A percentile compares a stretch with the other conserved stretches of the same genome.
Evolutionary conservation across 148 eudicot genomes (phyloP).

Genomic region (Camellia japonica): DNA sequence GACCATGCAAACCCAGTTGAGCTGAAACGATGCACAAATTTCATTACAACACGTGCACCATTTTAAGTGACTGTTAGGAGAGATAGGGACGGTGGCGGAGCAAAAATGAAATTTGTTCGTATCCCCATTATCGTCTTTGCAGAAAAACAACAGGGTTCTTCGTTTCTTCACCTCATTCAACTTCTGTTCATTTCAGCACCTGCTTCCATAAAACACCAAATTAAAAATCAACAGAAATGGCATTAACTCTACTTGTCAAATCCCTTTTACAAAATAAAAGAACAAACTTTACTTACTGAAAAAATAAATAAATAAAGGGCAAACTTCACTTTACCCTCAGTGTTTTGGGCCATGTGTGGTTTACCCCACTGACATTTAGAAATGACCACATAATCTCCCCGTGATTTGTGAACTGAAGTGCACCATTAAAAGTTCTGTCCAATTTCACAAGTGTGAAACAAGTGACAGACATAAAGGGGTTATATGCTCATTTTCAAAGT

Average conservation of each 20-base stretch:
- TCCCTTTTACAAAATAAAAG: background rate
- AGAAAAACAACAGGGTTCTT: background rate
- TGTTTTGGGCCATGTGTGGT: too few species aligned
- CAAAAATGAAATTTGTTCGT: background rate
- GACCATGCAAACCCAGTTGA: background rate
- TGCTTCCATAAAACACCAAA: background rate
- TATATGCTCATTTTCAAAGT: too few species aligned
- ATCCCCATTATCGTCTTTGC: background rate
- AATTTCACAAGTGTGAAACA: too few species aligned
- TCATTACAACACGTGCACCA: background rate
- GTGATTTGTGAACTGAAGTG: too few species aligned
- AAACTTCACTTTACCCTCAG: background rate
- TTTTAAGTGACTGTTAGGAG: background rate
- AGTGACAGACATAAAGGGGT: too few species aligned
- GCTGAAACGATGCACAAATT: background rate
- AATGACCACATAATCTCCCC: too few species aligned
- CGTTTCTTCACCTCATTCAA: conserved; percentile 4
- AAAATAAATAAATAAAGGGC: background rate
- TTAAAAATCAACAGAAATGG: background rate
- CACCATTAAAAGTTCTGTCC: too few species aligned
- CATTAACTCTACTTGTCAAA: background rate
- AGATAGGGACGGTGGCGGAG: background rate
- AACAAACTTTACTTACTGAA: background rate
- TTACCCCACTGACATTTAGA: too few species aligned
- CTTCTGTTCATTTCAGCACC: conserved; percentile 13